Evolutionary conservation across 2,329 filamentous ascomycete genomes (phyloP).

Genomic region (Penicillium sp.): DNA sequence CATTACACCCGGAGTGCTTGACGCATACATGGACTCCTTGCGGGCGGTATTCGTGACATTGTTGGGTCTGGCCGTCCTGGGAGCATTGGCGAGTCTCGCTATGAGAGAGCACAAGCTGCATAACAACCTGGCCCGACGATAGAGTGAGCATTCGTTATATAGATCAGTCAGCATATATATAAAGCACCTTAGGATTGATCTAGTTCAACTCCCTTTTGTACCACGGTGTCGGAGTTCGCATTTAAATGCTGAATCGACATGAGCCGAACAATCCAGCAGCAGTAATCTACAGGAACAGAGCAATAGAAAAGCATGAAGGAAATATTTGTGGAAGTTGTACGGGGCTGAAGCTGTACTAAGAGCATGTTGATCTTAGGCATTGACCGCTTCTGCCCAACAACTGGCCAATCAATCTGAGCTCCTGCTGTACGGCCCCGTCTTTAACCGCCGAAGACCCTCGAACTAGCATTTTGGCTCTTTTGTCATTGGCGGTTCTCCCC

Average conservation of each 20-base stretch:
- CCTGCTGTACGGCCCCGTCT: not conserved
- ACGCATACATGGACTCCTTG: conserved; percentile 74
- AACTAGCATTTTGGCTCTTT: not conserved
- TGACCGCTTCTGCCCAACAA: not conserved
- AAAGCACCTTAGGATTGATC: not conserved
- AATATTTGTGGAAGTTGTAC: not conserved
- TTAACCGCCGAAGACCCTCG: not conserved
- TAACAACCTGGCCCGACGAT: conserved; percentile 57
- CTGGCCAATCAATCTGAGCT: conserved; percentile 1
- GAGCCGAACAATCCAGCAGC: not conserved
- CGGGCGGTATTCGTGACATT: conserved; percentile 71
- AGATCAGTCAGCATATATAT: not conserved
- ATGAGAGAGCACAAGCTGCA: conserved; percentile 81
- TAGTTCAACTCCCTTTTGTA: not conserved
- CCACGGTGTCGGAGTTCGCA: too few relatives aligned
- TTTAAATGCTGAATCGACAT: not conserved
- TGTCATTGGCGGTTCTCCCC: not conserved
- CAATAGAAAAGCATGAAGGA: not conserved
- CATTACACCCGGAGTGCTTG: conserved; percentile 68
- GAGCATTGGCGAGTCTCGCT: conserved; percentile 60
- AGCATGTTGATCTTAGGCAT: not conserved
- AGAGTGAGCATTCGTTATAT: conserved; percentile 1
- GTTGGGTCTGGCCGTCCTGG: conserved; percentile 63
- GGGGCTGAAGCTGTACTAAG: not conserved
- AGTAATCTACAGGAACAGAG: not conserved